Base-by-base conservation (phyloP, 805 yeast species). In the Nakazawaea peltata region DNA sequence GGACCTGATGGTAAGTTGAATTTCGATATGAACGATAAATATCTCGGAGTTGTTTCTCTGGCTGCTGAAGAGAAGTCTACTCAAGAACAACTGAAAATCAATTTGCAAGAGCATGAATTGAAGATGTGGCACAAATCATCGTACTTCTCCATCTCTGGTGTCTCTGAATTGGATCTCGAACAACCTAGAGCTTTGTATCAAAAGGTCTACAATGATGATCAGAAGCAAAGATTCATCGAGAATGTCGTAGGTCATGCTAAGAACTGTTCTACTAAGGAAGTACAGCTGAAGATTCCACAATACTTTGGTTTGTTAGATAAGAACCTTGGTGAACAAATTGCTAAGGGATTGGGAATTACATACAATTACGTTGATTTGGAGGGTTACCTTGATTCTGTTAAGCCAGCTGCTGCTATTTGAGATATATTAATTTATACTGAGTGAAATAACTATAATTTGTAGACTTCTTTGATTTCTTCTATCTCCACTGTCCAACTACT, bases 171-270 rank as follows among this genome's bases (percentile, higher is more conserved):
- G 17, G 74, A 67, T 48, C 47, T 65, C 24, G 72, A 67, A 44
- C 73, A 67, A 44, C 70, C 73, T 33, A 54, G 71, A 46, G 59
- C 50, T 0, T 47, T 67, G 38, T 67, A 65, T 43, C 58, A 55
- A 35, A 59, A 57, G 36, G 68, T 67, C 2, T 65, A 44, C 41
- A 47, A 41, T 36, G 61, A 51, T 8, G 51, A 48, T 10, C 55
- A 50, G 15, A 57, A 55, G 44, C 43, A 50, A 30, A 53, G 49
- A 30, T 55, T 67, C 42, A 48, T 62, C 26, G 50, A 56, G 19
- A 63, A 63, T 38, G 50, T 67, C 19, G 55, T 56, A 10, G 62
- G 61, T 22, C 69, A 62, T 41, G 68, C 67, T 7, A 47, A 57
- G 6, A 51, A 49, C 22, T 54, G 58, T 22, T 41, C 51, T 12